These are phyloP conservation scores for Solanum hybrid DNA, from an alignment of 305 asterid genomes.

Conservation along the genomic window DNA sequence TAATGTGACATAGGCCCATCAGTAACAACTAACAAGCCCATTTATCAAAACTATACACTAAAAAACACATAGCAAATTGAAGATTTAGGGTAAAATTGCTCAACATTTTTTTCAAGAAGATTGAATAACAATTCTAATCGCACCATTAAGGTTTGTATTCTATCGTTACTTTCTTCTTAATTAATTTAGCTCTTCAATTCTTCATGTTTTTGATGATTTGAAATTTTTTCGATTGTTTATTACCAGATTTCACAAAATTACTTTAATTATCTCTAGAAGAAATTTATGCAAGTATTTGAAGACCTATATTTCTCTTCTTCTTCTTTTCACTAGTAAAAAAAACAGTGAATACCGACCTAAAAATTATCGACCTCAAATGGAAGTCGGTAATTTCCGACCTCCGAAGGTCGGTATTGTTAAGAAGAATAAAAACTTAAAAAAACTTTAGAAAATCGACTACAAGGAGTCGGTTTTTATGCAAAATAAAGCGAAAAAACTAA, in stretches of 20 bases:
- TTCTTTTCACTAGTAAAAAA: too few species aligned
- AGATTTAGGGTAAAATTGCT: background rate
- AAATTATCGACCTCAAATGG: too few species aligned
- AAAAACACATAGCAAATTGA: background rate
- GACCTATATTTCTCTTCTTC: background rate
- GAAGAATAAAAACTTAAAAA: too few species aligned
- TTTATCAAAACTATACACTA: background rate
- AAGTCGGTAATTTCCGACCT: too few species aligned
- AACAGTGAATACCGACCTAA: too few species aligned
- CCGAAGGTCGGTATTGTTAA: too few species aligned
- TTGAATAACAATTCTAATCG: background rate
- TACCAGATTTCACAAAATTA: background rate
- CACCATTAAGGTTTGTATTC: background rate
- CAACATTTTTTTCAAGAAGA: background rate
- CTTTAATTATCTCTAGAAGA: background rate
- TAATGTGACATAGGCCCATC: background rate
- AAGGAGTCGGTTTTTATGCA: too few species aligned
- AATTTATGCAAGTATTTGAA: background rate
- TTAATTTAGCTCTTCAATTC: background rate
- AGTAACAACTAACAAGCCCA: background rate
- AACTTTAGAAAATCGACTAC: too few species aligned
- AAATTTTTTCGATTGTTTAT: background rate
- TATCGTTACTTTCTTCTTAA: background rate
- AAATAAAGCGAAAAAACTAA: too few species aligned
- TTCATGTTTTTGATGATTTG: background rate